These are phyloP conservation scores for Pisolithus albus DNA, from an alignment of 768 basidiomycete genomes.

Conservation along the genomic window DNA sequence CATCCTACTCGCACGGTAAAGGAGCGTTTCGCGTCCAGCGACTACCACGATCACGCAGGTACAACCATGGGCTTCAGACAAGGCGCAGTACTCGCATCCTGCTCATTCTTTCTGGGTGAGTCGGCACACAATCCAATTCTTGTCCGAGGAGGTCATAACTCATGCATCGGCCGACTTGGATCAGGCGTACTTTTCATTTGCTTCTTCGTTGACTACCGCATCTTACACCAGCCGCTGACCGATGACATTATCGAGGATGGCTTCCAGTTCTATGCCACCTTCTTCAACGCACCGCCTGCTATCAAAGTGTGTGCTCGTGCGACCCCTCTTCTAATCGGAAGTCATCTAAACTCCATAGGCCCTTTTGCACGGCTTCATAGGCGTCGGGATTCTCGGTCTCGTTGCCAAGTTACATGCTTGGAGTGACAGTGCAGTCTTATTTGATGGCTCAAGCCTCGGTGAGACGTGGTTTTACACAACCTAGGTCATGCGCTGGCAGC, in stretches of 20 bases:
- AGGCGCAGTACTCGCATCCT: conserved; percentile 80
- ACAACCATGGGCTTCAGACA: conserved; percentile 77
- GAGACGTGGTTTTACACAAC: conserved; percentile 21
- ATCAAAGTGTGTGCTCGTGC: conserved; percentile 61
- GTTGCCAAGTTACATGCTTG: conserved; percentile 77
- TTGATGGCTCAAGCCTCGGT: conserved; percentile 89
- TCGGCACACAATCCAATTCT: neutral
- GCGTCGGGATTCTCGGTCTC: conserved; percentile 67
- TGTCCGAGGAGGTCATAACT: no score
- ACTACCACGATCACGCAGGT: neutral
- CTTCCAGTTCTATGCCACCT: conserved; percentile 86
- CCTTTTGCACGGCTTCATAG: conserved; percentile 78
- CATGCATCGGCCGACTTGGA: neutral
- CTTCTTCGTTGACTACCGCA: conserved; percentile 80
- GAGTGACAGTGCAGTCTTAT: conserved; percentile 92
- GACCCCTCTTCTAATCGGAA: neutral
- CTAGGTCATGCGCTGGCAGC: neutral
- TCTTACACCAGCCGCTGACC: conserved; percentile 65
- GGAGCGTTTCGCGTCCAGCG: neutral
- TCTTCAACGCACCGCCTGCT: conserved; percentile 87
- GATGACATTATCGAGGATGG: conserved; percentile 66
- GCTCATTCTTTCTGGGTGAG: conserved; percentile 86
- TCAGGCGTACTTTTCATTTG: conserved; percentile 78
- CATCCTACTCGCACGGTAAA: neutral
- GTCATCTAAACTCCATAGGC: conserved; percentile 41